Conservation (phyloP, 1,284 basidiomycete genomes). For the Ceratobasidium sp. region DNA sequence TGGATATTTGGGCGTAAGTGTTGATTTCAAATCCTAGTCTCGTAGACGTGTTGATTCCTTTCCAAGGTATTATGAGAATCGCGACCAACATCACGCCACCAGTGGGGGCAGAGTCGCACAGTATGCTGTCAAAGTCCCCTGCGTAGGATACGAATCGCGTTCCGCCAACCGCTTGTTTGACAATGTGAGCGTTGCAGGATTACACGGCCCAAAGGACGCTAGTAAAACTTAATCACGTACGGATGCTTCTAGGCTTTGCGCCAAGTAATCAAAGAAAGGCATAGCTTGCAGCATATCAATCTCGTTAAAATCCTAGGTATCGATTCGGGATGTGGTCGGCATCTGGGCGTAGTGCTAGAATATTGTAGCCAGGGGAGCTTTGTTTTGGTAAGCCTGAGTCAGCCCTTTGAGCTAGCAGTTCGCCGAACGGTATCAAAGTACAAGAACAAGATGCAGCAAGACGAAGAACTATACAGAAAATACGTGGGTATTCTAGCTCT, state of each 20-base stretch:
- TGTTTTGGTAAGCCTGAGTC: background rate
- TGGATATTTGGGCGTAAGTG: conserved; percentile 13
- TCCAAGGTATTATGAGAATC: too few species aligned
- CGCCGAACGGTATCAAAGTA: background rate
- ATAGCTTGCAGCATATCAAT: conserved; percentile 16
- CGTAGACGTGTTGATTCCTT: too few species aligned
- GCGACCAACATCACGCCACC: background rate
- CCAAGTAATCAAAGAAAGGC: background rate
- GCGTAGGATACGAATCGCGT: background rate
- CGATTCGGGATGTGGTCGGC: conserved; percentile 6
- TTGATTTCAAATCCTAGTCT: too few species aligned
- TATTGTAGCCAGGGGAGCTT: conserved; percentile 20
- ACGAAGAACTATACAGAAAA: conserved; percentile 4
- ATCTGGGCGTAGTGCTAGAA: conserved; percentile 3
- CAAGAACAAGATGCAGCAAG: conserved; percentile 25
- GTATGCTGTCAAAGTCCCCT: conserved; percentile 1
- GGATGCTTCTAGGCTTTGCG: background rate
- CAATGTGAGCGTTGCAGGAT: background rate
- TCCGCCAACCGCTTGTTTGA: background rate
- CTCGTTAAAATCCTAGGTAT: conserved; percentile 14
- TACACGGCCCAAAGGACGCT: background rate
- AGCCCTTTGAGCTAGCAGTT: too few species aligned
- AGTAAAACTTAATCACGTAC: background rate
- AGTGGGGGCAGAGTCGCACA: background rate
- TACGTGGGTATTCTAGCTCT: background rate